These are phyloP conservation scores for Mrakia gelida DNA, from an alignment of 768 basidiomycete species.

Conservation along the genomic window DNA sequence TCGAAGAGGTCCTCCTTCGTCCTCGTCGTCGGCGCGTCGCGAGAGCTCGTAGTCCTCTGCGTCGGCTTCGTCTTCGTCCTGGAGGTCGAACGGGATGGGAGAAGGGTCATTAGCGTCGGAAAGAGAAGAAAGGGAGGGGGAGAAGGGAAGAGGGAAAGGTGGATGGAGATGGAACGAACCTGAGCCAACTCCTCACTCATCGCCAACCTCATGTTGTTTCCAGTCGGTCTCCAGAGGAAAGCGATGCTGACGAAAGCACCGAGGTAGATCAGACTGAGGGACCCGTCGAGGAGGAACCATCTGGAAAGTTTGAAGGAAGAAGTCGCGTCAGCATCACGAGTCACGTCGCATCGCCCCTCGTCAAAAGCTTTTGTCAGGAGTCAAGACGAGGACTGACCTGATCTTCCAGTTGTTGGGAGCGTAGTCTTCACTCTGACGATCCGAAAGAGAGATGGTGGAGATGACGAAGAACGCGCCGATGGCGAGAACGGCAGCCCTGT, in stretches of 20 bases:
- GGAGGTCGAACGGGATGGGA: constrained; percentile 38
- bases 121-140: no score
- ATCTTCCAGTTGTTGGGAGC: constrained; percentile 75
- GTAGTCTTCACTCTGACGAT: constrained; percentile 88
- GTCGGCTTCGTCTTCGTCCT: constrained; percentile 89
- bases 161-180: no score
- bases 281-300: constrained; percentile 97
- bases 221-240: constrained; percentile 90
- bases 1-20: constrained; percentile 3
- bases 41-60: constrained; percentile 42
- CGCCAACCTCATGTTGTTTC: constrained; percentile 55
- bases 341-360: no score
- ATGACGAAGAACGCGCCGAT: constrained; percentile 88
- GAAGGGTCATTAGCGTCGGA: no score
- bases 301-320: constrained; percentile 44
- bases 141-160: no score
- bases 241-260: constrained; percentile 72
- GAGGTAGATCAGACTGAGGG: constrained; percentile 83
- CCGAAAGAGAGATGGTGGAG: constrained; percentile 84
- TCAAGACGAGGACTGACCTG: neutral
- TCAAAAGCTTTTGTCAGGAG: neutral
- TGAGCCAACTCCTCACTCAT: constrained; percentile 91
- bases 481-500: constrained; percentile 62
- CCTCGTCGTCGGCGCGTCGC: neutral
- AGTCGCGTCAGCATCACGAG: neutral